Percentiles rank a stretch among this genome's conserved stretches.
Conservation (phyloP, 768 basidiomycete species). For the Boletus rufocinnamomeus region DNA sequence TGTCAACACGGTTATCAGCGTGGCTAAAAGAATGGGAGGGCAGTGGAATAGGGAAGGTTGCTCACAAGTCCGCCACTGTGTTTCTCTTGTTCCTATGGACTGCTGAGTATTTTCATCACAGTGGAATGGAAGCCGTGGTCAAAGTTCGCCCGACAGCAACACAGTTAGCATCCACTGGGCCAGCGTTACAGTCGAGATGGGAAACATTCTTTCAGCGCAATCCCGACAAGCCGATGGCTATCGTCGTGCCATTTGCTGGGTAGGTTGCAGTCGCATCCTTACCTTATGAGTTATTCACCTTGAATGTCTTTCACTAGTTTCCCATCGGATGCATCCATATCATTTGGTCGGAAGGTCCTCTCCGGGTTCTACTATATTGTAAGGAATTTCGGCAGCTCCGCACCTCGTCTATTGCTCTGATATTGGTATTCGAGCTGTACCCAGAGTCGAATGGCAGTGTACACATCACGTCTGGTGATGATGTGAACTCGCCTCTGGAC, state of each 20-base stretch:
- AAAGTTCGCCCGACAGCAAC: conserved; percentile 53
- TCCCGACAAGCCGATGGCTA: conserved; percentile 59
- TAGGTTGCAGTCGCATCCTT: conserved; percentile 22
- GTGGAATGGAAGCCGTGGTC: conserved; percentile 53
- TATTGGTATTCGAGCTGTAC: conserved; percentile 34
- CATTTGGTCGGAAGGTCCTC: conserved; percentile 31
- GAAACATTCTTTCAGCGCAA: conserved; percentile 47
- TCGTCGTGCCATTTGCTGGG: conserved; percentile 44
- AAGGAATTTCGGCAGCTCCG: neutral
- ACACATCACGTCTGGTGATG: conserved; percentile 46
- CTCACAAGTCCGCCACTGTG: conserved; percentile 48
- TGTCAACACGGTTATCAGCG: conserved; percentile 19
- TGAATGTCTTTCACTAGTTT: conserved; percentile 23
- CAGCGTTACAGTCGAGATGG: conserved; percentile 53
- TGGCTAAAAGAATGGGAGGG: conserved; percentile 34
- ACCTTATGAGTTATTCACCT: neutral
- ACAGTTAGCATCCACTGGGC: conserved; percentile 51
- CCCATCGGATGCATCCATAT: conserved; percentile 17
- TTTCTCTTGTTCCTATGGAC: neutral
- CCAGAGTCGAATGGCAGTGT: conserved; percentile 49
- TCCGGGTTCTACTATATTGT: conserved; percentile 37
- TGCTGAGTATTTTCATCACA: conserved; percentile 23
- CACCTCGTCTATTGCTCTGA: neutral
- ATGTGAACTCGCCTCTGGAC: conserved; percentile 42
- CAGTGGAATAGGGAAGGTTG: conserved; percentile 49